Conservation (phyloP, 768 basidiomycete genomes). For the Collybia nuda region DNA sequence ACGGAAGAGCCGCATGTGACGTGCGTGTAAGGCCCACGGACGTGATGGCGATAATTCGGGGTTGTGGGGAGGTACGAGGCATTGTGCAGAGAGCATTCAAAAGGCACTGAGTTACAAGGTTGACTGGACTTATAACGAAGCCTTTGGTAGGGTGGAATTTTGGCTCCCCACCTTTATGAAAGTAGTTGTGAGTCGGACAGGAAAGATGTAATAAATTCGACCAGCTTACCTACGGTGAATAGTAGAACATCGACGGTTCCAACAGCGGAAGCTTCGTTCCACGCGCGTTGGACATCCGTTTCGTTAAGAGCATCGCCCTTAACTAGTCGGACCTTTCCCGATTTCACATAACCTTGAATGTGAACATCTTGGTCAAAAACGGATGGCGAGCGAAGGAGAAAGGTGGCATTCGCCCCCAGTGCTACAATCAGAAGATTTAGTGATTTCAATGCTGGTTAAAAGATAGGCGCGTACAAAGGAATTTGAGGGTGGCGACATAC, state of each 20-base stretch:
- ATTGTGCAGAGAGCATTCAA: conserved; percentile 57
- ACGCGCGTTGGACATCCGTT: conserved; percentile 51
- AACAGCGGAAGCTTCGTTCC: conserved; percentile 41
- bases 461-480: conserved; percentile 38
- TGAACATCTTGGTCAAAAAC: conserved; percentile 53
- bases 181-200: background rate
- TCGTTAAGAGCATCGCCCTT: conserved; percentile 61
- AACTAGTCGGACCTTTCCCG: conserved; percentile 52
- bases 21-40: conserved; percentile 48
- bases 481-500: conserved; percentile 43
- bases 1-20: conserved; percentile 46
- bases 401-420: conserved; percentile 60
- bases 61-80: conserved; percentile 36
- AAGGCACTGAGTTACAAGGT: conserved; percentile 59
- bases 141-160: conserved; percentile 49
- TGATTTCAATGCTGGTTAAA: background rate
- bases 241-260: conserved; percentile 52
- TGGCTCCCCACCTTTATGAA: conserved; percentile 41
- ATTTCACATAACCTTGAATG: conserved; percentile 49
- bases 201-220: background rate
- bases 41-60: conserved; percentile 55
- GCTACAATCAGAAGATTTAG: conserved; percentile 29
- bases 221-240: conserved; percentile 57
- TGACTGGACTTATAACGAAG: conserved; percentile 42
- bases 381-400: conserved; percentile 53